Base-by-base conservation (phyloP, 1,284 basidiomycete genomes). In the Paramarasmius palmivorus region DNA sequence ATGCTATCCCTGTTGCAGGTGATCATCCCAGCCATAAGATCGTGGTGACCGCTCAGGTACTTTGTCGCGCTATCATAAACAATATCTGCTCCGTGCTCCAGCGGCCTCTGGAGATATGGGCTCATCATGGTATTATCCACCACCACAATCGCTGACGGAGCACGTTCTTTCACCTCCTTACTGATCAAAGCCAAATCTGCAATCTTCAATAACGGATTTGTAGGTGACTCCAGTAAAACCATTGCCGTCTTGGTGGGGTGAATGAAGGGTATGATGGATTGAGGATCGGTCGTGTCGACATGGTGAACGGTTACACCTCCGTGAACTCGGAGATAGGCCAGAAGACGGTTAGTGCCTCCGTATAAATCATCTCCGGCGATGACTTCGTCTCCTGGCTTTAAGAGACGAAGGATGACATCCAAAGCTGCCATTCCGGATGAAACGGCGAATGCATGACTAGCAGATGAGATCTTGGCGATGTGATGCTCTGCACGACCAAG, bases 51-150 rank as follows among this genome's bases (percentile, higher is more conserved):
- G 50, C 90, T 93, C 49, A 99, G 82, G 71, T 98, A 99, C 73
- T 99, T 99, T 38, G 97, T 99, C 9, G 88, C 97, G 56, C 93
- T 96, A 72, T 99, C 97, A 68, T 99, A 99, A 15, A 98, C 95
- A 49, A 99, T 86, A 67, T 99, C 97, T 44, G 91, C 93, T 25
- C 97, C 97, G 57, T 97, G 88, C 67, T 98, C 94, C 49, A 99
- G 82, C 1, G 97, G 97, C 52, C 95, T 80, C 73, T 98, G 95
- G 17, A 99, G 81, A 72, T 98, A 99, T 9, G 97, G 97, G 65
- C 95, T 98, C 95, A 99, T 98, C 97, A 99, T 99, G 59, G 97
- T 99, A 72, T 99, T 99, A 73, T 99, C 97, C 22, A 95, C 93
- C 26, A 98, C 92, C 57, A 98, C 76, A 62, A 96, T 68, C 1